Base-by-base conservation (phyloP, 805 yeast genomes). In the Starmerella stellata region DNA sequence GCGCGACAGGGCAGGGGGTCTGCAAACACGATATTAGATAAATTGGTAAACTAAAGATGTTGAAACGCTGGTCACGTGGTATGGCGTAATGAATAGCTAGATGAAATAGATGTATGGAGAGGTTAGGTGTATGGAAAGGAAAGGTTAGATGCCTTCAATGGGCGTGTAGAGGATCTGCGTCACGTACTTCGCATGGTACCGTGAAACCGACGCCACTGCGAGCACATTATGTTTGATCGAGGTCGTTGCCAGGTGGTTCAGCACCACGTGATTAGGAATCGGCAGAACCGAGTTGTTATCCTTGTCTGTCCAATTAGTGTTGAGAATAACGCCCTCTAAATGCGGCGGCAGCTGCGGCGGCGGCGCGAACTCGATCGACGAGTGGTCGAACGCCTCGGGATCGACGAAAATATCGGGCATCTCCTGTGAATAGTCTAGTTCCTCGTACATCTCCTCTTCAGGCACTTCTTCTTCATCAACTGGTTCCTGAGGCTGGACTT, bases 281-380 rank as follows among this genome's bases (percentile, higher is more conserved):
- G 93, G 90, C 48, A 83, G 62, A 1, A 93, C 93, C 39, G 93
- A 93, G 29, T 80, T 70, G 49, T 78, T 79, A 56, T 83, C 87
- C 52, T 78, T 83, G 72, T 63, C 87, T 49, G 76, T 81, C 49
- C 70, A 61, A 48, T 64, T 66, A 13, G 65, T 56, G 61, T 87
- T 87, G 52, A 87, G 67, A 39, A 90, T 83, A 40, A 90, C 96
- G 52, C 78, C 78, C 55, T 90, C 98, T 43, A 90, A 65, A 57
- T 87, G 98, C 8, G 98, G 98, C 7, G 98, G 98, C 36, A 90
- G 65, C 54, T 79, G 93, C 18, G 98, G 98, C 17, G 98, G 96
- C 23, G 92, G 82, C 38, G 85, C 59, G 38, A 60, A 58, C 39
- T 61, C 70, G 21, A 56, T 55, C 9, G 61, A 49, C 21, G 60